These are phyloP conservation scores for Tricholoma furcatifolium DNA, from an alignment of 768 basidiomycete genomes.

Conservation along the genomic window DNA sequence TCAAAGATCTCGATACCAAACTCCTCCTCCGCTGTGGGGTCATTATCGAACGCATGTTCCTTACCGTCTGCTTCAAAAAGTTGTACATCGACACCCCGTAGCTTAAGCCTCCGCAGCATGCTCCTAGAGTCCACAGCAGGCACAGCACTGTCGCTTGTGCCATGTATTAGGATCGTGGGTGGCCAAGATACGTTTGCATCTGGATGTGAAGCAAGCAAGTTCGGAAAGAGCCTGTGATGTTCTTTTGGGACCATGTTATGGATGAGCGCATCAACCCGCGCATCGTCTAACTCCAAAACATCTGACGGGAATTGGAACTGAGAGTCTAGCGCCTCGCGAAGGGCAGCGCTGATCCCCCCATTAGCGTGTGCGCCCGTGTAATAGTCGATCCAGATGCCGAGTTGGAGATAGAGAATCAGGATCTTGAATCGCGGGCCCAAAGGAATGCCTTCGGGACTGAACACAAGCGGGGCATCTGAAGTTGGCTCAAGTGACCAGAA, in stretches of 20 bases:
- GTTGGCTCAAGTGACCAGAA: conserved; percentile 22
- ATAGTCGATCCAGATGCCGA: conserved; percentile 58
- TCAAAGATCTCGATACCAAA: conserved; percentile 35
- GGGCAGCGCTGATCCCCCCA: conserved; percentile 42
- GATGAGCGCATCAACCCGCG: conserved; percentile 1
- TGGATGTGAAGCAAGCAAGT: conserved; percentile 30
- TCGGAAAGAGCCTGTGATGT: conserved; percentile 42
- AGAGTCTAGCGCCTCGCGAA: conserved; percentile 28
- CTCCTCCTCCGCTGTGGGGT: conserved; percentile 37
- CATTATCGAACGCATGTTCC: conserved; percentile 61
- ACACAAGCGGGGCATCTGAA: conserved; percentile 45
- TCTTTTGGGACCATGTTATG: conserved; percentile 23
- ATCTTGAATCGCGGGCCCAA: conserved; percentile 63
- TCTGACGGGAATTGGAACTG: not conserved
- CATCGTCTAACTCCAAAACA: not conserved
- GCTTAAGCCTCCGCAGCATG: conserved; percentile 28
- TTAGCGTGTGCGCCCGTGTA: conserved; percentile 46
- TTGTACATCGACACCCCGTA: conserved; percentile 27
- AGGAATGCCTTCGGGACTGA: conserved; percentile 51
- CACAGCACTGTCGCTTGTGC: conserved; percentile 47
- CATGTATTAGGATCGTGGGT: conserved; percentile 46
- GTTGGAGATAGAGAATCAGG: conserved; percentile 55
- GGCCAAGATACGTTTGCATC: conserved; percentile 33
- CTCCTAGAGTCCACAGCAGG: conserved; percentile 37
- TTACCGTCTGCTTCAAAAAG: conserved; percentile 25